A percentile compares a stretch with the other conserved stretches of the same genome.
phyloP scores from a whole-genome alignment of 129 eudicot genomes.

The Apium graveolens region DNA sequence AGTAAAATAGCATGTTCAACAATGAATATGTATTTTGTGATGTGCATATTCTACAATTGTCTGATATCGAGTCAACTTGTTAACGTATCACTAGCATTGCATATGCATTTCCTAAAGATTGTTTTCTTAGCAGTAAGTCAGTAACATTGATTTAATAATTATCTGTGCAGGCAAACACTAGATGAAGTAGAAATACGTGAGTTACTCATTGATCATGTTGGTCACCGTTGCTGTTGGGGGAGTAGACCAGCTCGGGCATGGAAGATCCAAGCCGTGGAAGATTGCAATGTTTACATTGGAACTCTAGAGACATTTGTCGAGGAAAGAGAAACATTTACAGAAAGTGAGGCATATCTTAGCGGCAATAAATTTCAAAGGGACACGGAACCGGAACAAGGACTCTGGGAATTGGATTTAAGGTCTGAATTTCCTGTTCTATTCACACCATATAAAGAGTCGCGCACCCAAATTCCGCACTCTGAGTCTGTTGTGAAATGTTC shows the following conservation, averaged over 20 bases:
- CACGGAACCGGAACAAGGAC: conserved; percentile 73
- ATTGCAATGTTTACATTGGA: conserved; percentile 95
- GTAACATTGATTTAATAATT: background rate
- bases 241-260: conserved; percentile 98
- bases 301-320: conserved; percentile 86
- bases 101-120: background rate
- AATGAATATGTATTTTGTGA: background rate
- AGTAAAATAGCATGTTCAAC: background rate
- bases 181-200: conserved; percentile 97
- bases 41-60: background rate
- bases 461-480: conserved; percentile 66
- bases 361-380: conserved; percentile 49
- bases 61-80: background rate
- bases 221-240: conserved; percentile 99
- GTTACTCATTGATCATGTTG: conserved; percentile 85
- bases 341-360: conserved; percentile 51
- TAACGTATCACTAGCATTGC: background rate
- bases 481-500: conserved; percentile 65
- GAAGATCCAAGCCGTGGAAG: conserved; percentile 81
- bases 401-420: conserved; percentile 94
- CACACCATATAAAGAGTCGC: conserved; percentile 54
- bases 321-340: conserved; percentile 66
- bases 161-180: conserved; percentile 49
- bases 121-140: background rate
- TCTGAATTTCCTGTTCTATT: conserved; percentile 85